Evolutionary conservation across 768 basidiomycete genomes (phyloP), one percentile per base, ranked within the genome.

Genomic region (Multifurca ochricompacta): DNA sequence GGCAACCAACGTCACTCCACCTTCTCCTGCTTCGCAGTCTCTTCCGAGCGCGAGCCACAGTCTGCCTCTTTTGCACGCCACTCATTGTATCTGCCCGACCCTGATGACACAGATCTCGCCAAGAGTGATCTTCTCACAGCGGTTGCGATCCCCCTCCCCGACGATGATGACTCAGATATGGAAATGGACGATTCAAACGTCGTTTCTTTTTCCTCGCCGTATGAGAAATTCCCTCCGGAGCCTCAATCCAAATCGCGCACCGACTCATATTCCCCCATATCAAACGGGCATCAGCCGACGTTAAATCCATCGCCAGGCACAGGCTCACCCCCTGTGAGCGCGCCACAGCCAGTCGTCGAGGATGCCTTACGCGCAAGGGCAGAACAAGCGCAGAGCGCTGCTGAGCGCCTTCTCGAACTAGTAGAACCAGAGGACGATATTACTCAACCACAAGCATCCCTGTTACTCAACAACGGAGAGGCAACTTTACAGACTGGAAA

Each of bases 361-460:
- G 93, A 95, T 65, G 91, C 85, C 28, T 68, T 95, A 61, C 79
- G 84, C 40, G 89, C 89, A 2, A 80, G 89, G 48, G 93, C 94
- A 1, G 88, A 89, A 62, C 94, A 96, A 66, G 94, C 94, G 0
- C 90, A 93, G 66, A 92, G 90, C 65, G 89, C 92, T 7, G 94
- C 94, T 0, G 85, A 91, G 66, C 79, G 90, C 45, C 70, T 97
- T 25, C 67, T 95, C 35, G 94, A 96, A 67, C 76, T 95, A 14
- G 85, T 89, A 11, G 88, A 91, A 58, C 80, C 85, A 13, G 88
- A 90, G 43, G 85, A 82, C 11, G 82, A 81, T 47, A 42, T 23
- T 1, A 23, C 30, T 1, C 59, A 48, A 16, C 53, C 48, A 11
- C 42, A 36, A 8, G 28, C 51, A 25, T 62, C 61, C 11, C 46